These are phyloP conservation scores for Trichoderma asperelloides DNA, from an alignment of 495 filamentous ascomycete species.

Conservation along the genomic window DNA sequence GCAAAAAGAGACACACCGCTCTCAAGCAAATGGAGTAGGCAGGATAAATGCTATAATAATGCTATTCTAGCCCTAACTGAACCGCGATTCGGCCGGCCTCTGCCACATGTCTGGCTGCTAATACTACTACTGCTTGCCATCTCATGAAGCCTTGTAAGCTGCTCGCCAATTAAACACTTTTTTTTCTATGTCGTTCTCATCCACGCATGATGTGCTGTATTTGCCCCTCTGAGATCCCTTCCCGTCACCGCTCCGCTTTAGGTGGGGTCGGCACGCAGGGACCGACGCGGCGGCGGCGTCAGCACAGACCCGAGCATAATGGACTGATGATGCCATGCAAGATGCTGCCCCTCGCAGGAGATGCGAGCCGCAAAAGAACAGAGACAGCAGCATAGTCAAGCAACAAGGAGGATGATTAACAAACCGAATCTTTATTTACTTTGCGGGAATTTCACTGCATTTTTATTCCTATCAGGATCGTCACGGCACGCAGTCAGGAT, in stretches of 20 bases:
- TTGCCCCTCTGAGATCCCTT: neutral
- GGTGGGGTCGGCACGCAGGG: neutral
- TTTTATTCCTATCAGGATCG: too few species aligned
- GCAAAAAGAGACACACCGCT: neutral
- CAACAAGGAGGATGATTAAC: too few species aligned
- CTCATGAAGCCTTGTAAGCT: neutral
- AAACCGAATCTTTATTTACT: too few species aligned
- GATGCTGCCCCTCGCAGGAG: neutral
- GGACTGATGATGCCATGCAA: neutral
- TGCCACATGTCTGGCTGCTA: neutral
- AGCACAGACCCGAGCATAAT: neutral
- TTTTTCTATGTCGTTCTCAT: neutral
- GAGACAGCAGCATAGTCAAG: neutral
- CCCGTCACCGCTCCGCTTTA: neutral
- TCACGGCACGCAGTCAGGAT: neutral
- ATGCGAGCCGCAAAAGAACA: neutral
- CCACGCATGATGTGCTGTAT: neutral
- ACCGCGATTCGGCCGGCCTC: neutral
- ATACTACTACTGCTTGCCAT: neutral
- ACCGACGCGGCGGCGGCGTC: neutral
- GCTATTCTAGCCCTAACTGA: too few species aligned
- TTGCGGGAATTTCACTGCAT: too few species aligned
- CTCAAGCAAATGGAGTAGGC: neutral
- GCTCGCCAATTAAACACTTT: neutral
- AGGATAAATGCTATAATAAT: too few species aligned